These are phyloP conservation scores for Wallacemonas sp. DNA, from an alignment of 208 protist species.

Conservation along the genomic window DNA sequence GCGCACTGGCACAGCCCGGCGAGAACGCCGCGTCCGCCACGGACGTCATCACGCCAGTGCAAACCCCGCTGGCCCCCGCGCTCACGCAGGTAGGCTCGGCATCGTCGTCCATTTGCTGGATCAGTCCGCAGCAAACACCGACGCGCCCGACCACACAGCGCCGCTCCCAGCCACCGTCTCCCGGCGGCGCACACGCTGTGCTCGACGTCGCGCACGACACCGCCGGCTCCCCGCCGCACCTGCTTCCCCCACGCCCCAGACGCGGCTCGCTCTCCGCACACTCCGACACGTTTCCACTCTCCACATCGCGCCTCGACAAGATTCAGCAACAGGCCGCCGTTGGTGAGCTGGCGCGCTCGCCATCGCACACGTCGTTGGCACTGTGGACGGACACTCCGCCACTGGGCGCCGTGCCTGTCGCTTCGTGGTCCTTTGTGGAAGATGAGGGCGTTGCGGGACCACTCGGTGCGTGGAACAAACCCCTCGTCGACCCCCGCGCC, in stretches of 20 bases:
- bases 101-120: too few species aligned
- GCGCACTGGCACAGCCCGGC: neutral
- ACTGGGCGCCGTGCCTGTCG: neutral
- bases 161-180: too few species aligned
- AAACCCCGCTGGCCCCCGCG: neutral
- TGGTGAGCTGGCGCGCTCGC: neutral
- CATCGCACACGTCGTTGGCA: neutral
- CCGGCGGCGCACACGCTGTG: too few species aligned
- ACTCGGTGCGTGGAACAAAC: too few species aligned
- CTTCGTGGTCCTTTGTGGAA: too few species aligned
- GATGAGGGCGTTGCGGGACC: too few species aligned
- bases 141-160: too few species aligned
- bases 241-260: neutral
- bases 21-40: neutral
- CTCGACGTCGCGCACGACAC: too few species aligned
- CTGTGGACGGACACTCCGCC: neutral
- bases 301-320: neutral
- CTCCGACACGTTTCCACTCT: slow-evolving; percentile 3
- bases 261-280: neutral
- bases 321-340: neutral
- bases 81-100: too few species aligned
- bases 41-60: neutral
- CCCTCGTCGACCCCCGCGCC: too few species aligned
- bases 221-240: too few species aligned
- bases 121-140: too few species aligned